Percentiles rank a stretch among this genome's conserved stretches.
Evolutionary conservation across 208 protist genomes (phyloP).

Genomic region (Trypanosoma scelopori): DNA sequence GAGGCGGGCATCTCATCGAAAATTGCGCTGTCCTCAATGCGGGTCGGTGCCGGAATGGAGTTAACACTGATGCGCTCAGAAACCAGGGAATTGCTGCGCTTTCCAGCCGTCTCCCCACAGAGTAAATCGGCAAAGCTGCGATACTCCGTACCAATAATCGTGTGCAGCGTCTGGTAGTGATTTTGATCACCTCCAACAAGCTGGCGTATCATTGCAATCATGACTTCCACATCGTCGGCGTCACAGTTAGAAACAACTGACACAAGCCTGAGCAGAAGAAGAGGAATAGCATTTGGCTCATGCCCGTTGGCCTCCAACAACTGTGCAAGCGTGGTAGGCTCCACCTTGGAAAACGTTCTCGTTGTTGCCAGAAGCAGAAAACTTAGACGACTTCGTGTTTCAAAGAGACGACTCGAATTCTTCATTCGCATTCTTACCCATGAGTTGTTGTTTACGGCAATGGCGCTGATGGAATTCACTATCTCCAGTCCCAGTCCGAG

Average conservation of each 20-base stretch:
- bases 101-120: constrained; percentile 19
- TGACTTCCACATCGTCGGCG: constrained; percentile 69
- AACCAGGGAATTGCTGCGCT: background rate
- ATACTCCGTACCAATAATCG: constrained; percentile 41
- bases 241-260: constrained; percentile 46
- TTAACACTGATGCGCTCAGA: background rate
- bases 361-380: constrained; percentile 59
- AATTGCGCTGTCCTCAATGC: constrained; percentile 22
- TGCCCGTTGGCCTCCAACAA: constrained; percentile 70
- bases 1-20: constrained; percentile 32
- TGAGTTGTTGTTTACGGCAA: constrained; percentile 87
- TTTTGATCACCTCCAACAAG: constrained; percentile 42
- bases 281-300: constrained; percentile 48
- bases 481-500: constrained; percentile 65
- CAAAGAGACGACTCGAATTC: constrained; percentile 72
- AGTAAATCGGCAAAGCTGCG: constrained; percentile 49
- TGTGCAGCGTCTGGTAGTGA: constrained; percentile 41
- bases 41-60: constrained; percentile 11
- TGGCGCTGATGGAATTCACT: constrained; percentile 73
- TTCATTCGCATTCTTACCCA: constrained; percentile 88
- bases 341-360: constrained; percentile 39
- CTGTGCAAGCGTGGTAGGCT: constrained; percentile 48
- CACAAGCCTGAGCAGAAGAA: constrained; percentile 58
- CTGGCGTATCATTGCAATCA: constrained; percentile 55
- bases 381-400: constrained; percentile 69